Percentiles rank a stretch among this genome's conserved stretches.
phyloP scores from a whole-genome alignment of 306 rosid genomes.

The Fragaria vesca region DNA sequence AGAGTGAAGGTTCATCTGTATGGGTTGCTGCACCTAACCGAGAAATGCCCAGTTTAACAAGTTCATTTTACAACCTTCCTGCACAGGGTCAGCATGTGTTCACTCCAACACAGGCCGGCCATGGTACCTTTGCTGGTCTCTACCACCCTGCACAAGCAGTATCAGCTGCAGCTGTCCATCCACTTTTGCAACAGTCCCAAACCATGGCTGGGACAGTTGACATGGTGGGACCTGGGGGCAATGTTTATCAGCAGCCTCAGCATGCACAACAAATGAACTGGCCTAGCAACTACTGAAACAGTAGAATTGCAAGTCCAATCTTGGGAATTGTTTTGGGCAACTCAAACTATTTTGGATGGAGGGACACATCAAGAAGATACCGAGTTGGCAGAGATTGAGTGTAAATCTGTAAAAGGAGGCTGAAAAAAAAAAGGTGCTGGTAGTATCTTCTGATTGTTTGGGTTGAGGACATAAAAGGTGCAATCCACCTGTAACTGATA shows the following conservation, averaged over 20 bases:
- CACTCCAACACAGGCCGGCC: slow-evolving; percentile 85
- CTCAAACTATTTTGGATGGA: slow-evolving; percentile 52
- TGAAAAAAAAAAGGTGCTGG: slow-evolving; percentile 42
- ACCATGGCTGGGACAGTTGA: slow-evolving; percentile 92
- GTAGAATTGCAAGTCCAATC: slow-evolving; percentile 41
- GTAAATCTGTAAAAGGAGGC: slow-evolving; percentile 44
- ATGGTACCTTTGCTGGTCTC: slow-evolving; percentile 74
- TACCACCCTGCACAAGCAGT: slow-evolving; percentile 94
- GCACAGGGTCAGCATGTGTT: slow-evolving; percentile 87
- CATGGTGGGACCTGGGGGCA: slow-evolving; percentile 91
- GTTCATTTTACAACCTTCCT: slow-evolving; percentile 88
- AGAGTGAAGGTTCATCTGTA: slow-evolving; percentile 91
- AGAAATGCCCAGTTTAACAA: slow-evolving; percentile 66
- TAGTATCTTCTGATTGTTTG: slow-evolving; percentile 72
- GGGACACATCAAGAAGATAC: slow-evolving; percentile 42
- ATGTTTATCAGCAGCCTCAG: slow-evolving; percentile 89
- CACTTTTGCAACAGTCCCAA: slow-evolving; percentile 92
- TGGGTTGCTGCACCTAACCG: slow-evolving; percentile 97
- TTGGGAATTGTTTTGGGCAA: slow-evolving; percentile 45
- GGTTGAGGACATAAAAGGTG: slow-evolving; percentile 74
- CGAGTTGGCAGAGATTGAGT: slow-evolving; percentile 49
- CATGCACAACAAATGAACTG: slow-evolving; percentile 90
- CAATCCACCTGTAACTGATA: slow-evolving; percentile 71
- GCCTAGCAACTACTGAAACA: slow-evolving; percentile 82
- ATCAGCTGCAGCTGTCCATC: slow-evolving; percentile 78